Conservation (phyloP, 495 filamentous ascomycete species). For the Neurospora tetraspora region DNA sequence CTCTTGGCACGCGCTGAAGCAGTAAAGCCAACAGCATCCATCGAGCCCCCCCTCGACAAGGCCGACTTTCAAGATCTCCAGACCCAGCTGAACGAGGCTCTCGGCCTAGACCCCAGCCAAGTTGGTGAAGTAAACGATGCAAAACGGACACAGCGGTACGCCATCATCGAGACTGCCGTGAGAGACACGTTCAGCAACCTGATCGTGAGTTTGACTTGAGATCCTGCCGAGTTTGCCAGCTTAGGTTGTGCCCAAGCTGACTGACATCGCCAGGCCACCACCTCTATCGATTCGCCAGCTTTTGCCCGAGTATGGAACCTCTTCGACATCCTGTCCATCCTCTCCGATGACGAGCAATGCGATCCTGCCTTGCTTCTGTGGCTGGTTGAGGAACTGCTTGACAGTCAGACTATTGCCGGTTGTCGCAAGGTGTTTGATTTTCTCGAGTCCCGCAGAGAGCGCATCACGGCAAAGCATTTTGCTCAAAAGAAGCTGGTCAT, state of each 20-base stretch:
- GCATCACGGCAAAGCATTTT: slow-evolving; percentile 75
- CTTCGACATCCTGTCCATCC: slow-evolving; percentile 76
- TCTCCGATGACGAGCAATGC: slow-evolving; percentile 77
- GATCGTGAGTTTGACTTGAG: slow-evolving; percentile 44
- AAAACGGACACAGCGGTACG: slow-evolving; percentile 41
- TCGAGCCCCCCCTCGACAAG: slow-evolving; percentile 72
- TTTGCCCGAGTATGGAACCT: slow-evolving; percentile 88
- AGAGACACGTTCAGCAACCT: slow-evolving; percentile 65
- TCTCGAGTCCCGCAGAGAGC: slow-evolving; percentile 81
- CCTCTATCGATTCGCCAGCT: slow-evolving; percentile 57
- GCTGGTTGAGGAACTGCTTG: slow-evolving; percentile 89
- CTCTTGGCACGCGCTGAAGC: slow-evolving; percentile 55
- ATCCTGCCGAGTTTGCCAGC: neutral
- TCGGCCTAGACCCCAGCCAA: slow-evolving; percentile 13
- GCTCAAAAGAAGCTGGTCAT: slow-evolving; percentile 80
- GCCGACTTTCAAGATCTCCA: slow-evolving; percentile 44
- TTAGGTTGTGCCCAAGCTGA: slow-evolving; percentile 3
- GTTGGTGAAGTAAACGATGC: slow-evolving; percentile 15
- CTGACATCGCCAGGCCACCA: slow-evolving; percentile 43
- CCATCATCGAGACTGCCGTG: slow-evolving; percentile 68
- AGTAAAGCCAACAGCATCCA: slow-evolving; percentile 52
- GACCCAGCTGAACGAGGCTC: slow-evolving; percentile 27
- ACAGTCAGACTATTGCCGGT: slow-evolving; percentile 86
- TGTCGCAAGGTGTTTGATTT: slow-evolving; percentile 89
- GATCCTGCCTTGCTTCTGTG: slow-evolving; percentile 76